Base-by-base conservation (phyloP, 2,329 filamentous ascomycete genomes). In the Xylaria sp. region DNA sequence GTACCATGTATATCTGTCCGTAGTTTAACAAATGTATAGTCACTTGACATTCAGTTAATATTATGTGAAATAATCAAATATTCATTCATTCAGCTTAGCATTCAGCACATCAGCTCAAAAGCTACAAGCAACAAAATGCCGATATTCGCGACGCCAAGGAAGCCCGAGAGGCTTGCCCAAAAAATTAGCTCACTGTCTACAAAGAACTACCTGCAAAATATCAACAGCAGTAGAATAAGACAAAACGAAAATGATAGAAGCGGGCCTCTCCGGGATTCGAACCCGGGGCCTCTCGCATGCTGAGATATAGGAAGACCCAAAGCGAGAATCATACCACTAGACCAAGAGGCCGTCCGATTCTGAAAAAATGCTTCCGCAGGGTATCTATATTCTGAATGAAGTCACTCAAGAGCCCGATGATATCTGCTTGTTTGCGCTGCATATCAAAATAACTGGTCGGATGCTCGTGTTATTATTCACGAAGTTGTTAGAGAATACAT, bases 321-420 rank as follows among this genome's bases (percentile, higher is more conserved):
- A 70, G 67, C 67, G 65, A 66, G 67, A 70, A 70, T 70, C 67
- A 70, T 70, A 70, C 67, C 67, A 51, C 67, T 70, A 70, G 67
- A 70, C 67, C 67, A 70, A 64, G 59, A 64, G 56, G 65, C 65
- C 65, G n/a, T 20, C 20, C 28, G 31, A 13, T 56, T 56, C n/a
- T 7, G 15, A 9, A 15, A 56, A 13, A 23, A 23, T 11, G 23
- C 10, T 6, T n/a, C 4, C 6, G 4, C 4, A 23, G 10, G 2
- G 20, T 23, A 23, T 13, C 44, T 48, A 48, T 38, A 38, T 38
- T 38, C 10, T 4, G 10, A 10, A 4, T 0, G 3, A 9, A 7
- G 7, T 10, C 2, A 10, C 1, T 3, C 33, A 33, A 33, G 33
- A 10, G 2, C 2, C 2, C 9, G 33, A 33, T 33, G 10, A 33